These are phyloP conservation scores for Colletotrichum magnum DNA, from an alignment of 2,329 filamentous ascomycete species.

Conservation along the genomic window DNA sequence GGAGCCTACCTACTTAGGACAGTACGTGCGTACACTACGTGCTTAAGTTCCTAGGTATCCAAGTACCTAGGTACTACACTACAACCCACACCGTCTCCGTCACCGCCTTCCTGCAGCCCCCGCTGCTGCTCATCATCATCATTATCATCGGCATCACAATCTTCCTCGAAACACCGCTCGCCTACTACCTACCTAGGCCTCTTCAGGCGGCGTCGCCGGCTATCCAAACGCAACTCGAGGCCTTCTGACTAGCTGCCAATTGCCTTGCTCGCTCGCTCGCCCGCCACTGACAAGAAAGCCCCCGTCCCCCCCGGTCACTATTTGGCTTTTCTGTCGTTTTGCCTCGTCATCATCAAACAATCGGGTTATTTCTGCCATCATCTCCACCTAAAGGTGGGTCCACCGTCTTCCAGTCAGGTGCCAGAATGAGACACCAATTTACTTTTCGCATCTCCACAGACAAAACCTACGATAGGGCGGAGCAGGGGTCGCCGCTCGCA, in stretches of 20 bases:
- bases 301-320: slow-evolving; percentile 9
- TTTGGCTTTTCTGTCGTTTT: slow-evolving; percentile 39
- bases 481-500: slow-evolving; percentile 33
- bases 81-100: not conserved
- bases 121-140: slow-evolving; percentile 30
- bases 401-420: slow-evolving; percentile 25
- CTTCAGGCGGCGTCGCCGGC: slow-evolving; percentile 3
- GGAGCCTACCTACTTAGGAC: too few relatives aligned
- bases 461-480: slow-evolving; percentile 39
- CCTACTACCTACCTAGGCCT: not conserved
- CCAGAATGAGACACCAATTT: slow-evolving; percentile 29
- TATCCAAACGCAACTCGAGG: slow-evolving; percentile 1
- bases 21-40: too few relatives aligned
- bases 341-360: slow-evolving; percentile 41
- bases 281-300: not conserved
- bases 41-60: too few relatives aligned
- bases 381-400: slow-evolving; percentile 30
- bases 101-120: slow-evolving; percentile 2
- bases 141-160: not conserved
- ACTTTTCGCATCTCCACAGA: slow-evolving; percentile 38
- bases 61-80: too few relatives aligned
- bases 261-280: slow-evolving; percentile 10
- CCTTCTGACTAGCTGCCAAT: not conserved
- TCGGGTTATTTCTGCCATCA: slow-evolving; percentile 41
- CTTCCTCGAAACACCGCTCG: not conserved